Evolutionary conservation across 768 basidiomycete species (phyloP).

Genomic region (Glaciozyma antarctica): DNA sequence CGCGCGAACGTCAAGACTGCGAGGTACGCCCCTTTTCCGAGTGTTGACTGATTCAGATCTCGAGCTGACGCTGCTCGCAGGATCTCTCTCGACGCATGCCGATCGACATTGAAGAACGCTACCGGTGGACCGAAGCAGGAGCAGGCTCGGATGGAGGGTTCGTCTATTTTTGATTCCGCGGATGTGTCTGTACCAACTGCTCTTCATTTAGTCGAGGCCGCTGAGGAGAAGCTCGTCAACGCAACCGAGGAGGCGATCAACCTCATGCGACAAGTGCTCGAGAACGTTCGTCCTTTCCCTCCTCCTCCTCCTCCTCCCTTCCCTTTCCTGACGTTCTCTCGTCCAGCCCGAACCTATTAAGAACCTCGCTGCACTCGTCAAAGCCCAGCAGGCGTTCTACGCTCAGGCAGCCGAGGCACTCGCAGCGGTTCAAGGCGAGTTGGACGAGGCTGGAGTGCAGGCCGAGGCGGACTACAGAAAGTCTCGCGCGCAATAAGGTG

Average conservation of each 20-base stretch:
- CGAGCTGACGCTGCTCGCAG: not conserved
- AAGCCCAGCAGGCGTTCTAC: constrained; percentile 57
- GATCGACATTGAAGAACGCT: constrained; percentile 61
- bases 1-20: constrained; percentile 43
- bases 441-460: constrained; percentile 83
- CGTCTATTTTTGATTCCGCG: not conserved
- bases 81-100: constrained; percentile 43
- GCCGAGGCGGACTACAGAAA: constrained; percentile 90
- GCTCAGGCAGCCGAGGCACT: constrained; percentile 39
- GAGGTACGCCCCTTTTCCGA: not conserved
- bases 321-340: not conserved
- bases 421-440: constrained; percentile 35
- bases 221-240: constrained; percentile 81
- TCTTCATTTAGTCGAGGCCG: constrained; percentile 39
- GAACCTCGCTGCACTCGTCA: constrained; percentile 82
- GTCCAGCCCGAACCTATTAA: constrained; percentile 84
- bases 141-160: constrained; percentile 53
- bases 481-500: constrained; percentile 1
- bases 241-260: constrained; percentile 70
- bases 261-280: constrained; percentile 58
- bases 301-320: not conserved
- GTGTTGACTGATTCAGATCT: no score
- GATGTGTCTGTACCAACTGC: not conserved
- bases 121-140: constrained; percentile 56
- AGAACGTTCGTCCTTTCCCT: constrained; percentile 59